phyloP scores from a whole-genome alignment of 129 eudicot genomes.

The Centella asiatica region DNA sequence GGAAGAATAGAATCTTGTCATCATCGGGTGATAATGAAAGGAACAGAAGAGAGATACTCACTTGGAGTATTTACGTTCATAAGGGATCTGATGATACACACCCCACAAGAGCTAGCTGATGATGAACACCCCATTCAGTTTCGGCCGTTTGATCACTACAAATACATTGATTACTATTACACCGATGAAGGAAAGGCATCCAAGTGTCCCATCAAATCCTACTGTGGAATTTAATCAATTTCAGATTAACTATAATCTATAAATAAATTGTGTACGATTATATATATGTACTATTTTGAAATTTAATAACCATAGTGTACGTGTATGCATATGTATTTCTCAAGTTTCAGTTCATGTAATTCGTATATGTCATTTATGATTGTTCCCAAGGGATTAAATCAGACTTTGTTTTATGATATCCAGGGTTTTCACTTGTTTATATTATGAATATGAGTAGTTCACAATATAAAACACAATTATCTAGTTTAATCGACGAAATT shows the following conservation, averaged over 20 bases:
- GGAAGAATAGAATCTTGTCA: slow-evolving; percentile 41
- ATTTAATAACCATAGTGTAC: too few relatives aligned
- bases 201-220: slow-evolving; percentile 36
- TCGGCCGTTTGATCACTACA: slow-evolving; percentile 54
- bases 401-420: too few relatives aligned
- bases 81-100: slow-evolving; percentile 30
- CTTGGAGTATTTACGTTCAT: slow-evolving; percentile 49
- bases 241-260: not conserved
- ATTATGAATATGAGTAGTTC: too few relatives aligned
- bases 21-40: slow-evolving; percentile 54
- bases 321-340: too few relatives aligned
- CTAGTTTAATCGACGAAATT: too few relatives aligned
- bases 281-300: too few relatives aligned
- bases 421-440: too few relatives aligned
- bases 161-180: slow-evolving; percentile 29
- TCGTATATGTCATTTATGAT: too few relatives aligned
- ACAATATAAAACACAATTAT: too few relatives aligned
- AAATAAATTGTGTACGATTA: too few relatives aligned
- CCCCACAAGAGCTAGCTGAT: slow-evolving; percentile 42
- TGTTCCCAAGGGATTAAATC: too few relatives aligned
- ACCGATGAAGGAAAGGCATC: slow-evolving; percentile 35
- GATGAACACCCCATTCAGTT: slow-evolving; percentile 37
- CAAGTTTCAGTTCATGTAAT: too few relatives aligned
- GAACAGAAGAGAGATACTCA: slow-evolving; percentile 36
- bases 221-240: slow-evolving; percentile 54